phyloP scores from a whole-genome alignment of 2,329 filamentous ascomycete species.

The Colletotrichum musae region DNA sequence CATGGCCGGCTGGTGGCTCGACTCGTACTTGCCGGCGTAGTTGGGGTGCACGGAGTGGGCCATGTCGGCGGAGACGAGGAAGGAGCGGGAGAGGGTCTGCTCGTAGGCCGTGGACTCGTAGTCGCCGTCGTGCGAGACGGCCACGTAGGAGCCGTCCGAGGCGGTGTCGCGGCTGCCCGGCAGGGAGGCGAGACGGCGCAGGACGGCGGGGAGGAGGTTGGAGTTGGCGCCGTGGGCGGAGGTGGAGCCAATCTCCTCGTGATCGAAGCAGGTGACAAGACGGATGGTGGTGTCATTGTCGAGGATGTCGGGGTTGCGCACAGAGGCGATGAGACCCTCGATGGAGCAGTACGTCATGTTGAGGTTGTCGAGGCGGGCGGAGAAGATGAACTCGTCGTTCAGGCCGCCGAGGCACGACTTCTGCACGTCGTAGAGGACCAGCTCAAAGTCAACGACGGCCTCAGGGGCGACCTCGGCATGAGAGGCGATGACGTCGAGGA shows the following conservation, averaged over 20 bases:
- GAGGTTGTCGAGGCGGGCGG: constrained; percentile 94
- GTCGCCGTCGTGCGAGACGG: constrained; percentile 72
- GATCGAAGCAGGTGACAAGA: constrained; percentile 94
- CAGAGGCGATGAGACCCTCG: constrained; percentile 85
- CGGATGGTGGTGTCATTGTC: constrained; percentile 86
- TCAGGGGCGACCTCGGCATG: constrained; percentile 79
- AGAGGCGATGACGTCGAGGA: constrained; percentile 87
- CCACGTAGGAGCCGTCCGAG: constrained; percentile 75
- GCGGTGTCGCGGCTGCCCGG: constrained; percentile 69
- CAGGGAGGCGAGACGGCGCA: constrained; percentile 88
- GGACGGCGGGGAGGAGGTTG: constrained; percentile 88
- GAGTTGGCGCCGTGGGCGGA: constrained; percentile 96
- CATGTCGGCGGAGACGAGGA: constrained; percentile 98
- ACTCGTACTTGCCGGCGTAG: constrained; percentile 92
- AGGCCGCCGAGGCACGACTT: constrained; percentile 90
- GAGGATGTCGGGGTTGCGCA: constrained; percentile 74
- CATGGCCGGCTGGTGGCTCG: constrained; percentile 91
- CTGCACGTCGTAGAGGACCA: constrained; percentile 97
- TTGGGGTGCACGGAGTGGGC: constrained; percentile 97
- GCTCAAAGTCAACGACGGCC: constrained; percentile 92
- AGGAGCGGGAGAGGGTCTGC: constrained; percentile 90
- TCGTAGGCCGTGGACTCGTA: constrained; percentile 85
- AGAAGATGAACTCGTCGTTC: constrained; percentile 95
- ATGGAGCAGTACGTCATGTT: constrained; percentile 97
- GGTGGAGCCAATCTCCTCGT: constrained; percentile 95